Conservation (phyloP, 805 yeast genomes). For the Yarrowia sp. region DNA sequence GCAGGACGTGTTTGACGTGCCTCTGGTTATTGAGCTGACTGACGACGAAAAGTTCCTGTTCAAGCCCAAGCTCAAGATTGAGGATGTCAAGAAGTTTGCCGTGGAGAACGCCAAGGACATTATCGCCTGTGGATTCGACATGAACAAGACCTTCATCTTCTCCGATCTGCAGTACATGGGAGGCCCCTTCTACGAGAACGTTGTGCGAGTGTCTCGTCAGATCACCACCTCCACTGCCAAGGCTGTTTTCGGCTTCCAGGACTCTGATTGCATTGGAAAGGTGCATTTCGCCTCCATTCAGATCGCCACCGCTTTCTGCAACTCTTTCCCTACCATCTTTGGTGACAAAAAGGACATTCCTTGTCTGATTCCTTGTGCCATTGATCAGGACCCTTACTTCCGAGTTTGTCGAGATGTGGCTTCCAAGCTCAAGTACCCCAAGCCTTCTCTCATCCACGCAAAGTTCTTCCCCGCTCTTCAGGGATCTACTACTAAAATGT, state of each 20-base stretch:
- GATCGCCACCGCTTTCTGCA: constrained; percentile 93
- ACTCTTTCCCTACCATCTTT: constrained; percentile 90
- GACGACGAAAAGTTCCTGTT: constrained; percentile 97
- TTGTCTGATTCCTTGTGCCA: constrained; percentile 96
- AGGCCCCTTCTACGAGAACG: constrained; percentile 89
- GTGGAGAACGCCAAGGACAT: constrained; percentile 87
- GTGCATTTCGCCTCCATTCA: constrained; percentile 94
- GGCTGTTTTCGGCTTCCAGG: constrained; percentile 95
- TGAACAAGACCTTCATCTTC: constrained; percentile 91
- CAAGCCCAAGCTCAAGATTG: constrained; percentile 84
- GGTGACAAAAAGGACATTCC: constrained; percentile 88
- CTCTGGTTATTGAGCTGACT: constrained; percentile 87
- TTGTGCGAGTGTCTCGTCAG: constrained; percentile 87
- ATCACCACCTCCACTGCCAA: constrained; percentile 96
- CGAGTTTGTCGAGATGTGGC: constrained; percentile 98
- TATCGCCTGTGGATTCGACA: constrained; percentile 90
- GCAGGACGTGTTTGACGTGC: constrained; percentile 96
- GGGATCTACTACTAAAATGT: constrained; percentile 95
- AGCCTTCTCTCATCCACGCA: constrained; percentile 90
- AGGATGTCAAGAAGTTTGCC: constrained; percentile 80
- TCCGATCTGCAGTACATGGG: constrained; percentile 92
- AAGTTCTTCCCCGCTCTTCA: constrained; percentile 97
- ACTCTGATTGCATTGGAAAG: constrained; percentile 91
- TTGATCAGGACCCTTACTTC: constrained; percentile 98
- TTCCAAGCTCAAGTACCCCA: constrained; percentile 80